Conservation (phyloP, 495 filamentous ascomycete species). For the Neurospora sp. region DNA sequence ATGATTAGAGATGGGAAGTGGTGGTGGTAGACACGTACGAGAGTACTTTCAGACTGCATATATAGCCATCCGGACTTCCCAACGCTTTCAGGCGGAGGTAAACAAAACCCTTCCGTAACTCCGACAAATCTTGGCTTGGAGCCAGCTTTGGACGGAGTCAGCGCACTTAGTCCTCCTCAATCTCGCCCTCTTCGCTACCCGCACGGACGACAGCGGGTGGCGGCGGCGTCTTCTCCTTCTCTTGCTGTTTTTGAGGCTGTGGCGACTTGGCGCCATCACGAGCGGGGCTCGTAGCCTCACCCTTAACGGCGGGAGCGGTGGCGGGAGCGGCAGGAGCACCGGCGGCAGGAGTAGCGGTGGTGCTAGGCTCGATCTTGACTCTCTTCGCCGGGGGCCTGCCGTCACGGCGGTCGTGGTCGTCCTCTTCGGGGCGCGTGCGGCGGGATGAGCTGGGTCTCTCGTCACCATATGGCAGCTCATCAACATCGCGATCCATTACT, state of each 20-base stretch:
- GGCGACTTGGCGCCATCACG: constrained; percentile 48
- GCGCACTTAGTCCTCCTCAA: constrained; percentile 68
- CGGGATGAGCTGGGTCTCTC: constrained; percentile 52
- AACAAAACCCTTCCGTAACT: not conserved
- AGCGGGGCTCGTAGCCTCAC: constrained; percentile 3
- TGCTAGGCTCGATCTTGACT: constrained; percentile 8
- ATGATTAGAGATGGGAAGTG: not conserved
- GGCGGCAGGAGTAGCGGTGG: not conserved
- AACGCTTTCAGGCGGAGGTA: not conserved
- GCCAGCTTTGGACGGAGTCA: not conserved
- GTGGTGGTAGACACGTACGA: not conserved
- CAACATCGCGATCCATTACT: constrained; percentile 64
- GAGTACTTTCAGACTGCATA: not conserved
- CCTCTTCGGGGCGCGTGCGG: constrained; percentile 68
- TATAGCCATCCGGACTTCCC: not conserved
- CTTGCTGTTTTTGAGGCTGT: constrained; percentile 42
- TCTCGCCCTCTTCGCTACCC: constrained; percentile 96
- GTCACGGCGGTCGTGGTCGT: constrained; percentile 55
- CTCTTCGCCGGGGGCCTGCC: constrained; percentile 45
- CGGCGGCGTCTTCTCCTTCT: constrained; percentile 49
- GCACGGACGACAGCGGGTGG: constrained; percentile 47
- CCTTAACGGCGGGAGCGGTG: not conserved
- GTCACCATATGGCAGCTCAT: constrained; percentile 84
- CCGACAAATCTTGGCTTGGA: not conserved
- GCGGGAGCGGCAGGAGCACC: not conserved